Percentiles rank a stretch among this genome's conserved stretches.
These are phyloP conservation scores for Cryptosporidium baileyi DNA, from an alignment of 169 alveolate genomes.

Conservation along the genomic window DNA sequence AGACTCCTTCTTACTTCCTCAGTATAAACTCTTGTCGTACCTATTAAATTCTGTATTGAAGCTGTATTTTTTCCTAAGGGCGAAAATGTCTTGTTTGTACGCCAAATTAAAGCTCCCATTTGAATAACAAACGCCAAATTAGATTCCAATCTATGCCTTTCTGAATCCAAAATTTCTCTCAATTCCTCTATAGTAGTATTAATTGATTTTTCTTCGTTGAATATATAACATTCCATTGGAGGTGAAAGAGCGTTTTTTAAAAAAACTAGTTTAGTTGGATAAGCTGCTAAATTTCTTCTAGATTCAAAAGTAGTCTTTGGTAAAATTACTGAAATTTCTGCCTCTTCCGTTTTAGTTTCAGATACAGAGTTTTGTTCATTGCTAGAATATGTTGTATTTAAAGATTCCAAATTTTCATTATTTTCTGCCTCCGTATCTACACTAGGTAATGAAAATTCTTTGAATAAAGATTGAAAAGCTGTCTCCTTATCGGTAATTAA, in stretches of 20 bases:
- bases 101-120: conserved; percentile 28
- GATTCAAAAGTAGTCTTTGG: neutral
- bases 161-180: conserved; percentile 31
- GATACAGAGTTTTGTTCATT: neutral
- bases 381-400: neutral
- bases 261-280: conserved; percentile 33
- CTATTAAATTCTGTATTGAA: conserved; percentile 16
- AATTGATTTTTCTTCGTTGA: neutral
- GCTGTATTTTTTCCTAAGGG: conserved; percentile 3
- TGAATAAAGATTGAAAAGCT: conserved; percentile 28
- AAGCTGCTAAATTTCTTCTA: neutral
- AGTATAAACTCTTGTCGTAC: conserved; percentile 27
- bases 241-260: conserved; percentile 9
- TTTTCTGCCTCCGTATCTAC: neutral
- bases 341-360: neutral
- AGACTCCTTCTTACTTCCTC: conserved; percentile 45
- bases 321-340: neutral
- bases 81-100: conserved; percentile 31
- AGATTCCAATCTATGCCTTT: conserved; percentile 44
- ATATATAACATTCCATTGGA: conserved; percentile 18
- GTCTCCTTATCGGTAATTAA: conserved; percentile 60
- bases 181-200: neutral
- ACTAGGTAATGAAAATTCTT: conserved; percentile 3
- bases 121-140: conserved; percentile 40
- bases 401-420: neutral